Evolutionary conservation across 2,329 filamentous ascomycete genomes (phyloP), one percentile per base, ranked within the genome.

Genomic region (Fusarium nanum): DNA sequence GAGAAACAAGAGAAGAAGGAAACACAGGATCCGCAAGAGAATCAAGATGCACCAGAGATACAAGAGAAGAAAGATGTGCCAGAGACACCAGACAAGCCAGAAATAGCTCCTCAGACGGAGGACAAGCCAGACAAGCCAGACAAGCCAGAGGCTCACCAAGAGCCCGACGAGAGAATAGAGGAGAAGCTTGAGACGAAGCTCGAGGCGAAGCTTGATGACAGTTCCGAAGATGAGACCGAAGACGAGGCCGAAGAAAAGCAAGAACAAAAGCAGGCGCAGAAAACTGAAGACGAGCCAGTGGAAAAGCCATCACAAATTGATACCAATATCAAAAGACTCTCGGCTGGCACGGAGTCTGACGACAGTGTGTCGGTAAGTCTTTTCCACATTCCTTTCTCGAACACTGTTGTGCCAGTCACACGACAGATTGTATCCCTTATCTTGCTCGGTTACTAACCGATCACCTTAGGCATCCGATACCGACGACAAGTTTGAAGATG

Each of bases 401-500:
- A 56, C 28, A 63, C 59, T 55, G 52, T 46, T 45, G 68, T 52
- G 23, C 37, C 44, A 64, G 44, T 72, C 72, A 60, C 59, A 72
- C 73, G 37, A 56, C 66, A 69, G 56, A 60, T 48, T 57, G 60
- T 60, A 64, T 46, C 55, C 56, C 28, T 53, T 67, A 46, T 59
- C 25, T 59, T 37, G 34, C 50, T 50, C 41, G 56, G 60, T 60
- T 71, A 60, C 74, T 71, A 50, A 65, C 59, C 30, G 52, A 60
- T 49, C 54, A 48, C 40, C 20, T 34, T 59, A 82, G 79, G 61
- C 64, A 41, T 70, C 71, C 37, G 80, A 80, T 30, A 64, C 76
- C 32, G 80, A 82, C 37, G 80, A 82, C 42, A 73, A 87, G 18
- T 97, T 97, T 76, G 93, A 97, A 82, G 93, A 97, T 84, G 93